Evolutionary conservation across 345 rosid species (phyloP), one percentile per base, ranked within the genome.

Genomic region (Dipteronia dyeriana): DNA sequence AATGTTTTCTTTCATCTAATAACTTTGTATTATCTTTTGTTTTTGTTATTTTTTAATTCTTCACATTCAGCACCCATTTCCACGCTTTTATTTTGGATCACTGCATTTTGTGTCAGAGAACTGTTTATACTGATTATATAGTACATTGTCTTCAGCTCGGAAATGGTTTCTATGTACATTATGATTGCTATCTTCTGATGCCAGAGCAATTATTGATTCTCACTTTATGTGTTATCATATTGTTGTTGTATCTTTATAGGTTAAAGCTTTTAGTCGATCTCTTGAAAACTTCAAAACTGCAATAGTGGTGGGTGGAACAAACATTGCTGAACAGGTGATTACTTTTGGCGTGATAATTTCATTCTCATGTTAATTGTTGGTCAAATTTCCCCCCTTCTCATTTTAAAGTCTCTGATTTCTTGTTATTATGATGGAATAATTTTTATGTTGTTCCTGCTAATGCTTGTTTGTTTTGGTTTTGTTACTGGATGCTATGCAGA

Each of bases 271-370:
- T 82, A 76, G 85, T 39, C 76, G 83, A 79, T 84, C 85, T 59
- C 81, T 84, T 23, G 87, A 81, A 20, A 70, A 79, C 71, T 84
- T 84, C 77, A 81, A 73, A 71, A 79, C 83, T 65, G 79, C 87
- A 17, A 81, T 84, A 29, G 87, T 84, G 5, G 87, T 84, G 45
- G 85, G 87, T 61, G 87, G 87, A 81, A 84, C 85, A 66, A 84
- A 82, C 75, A 79, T 81, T 2, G 68, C 79, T 60, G 87, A 84
- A 45, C 87, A 84, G 85, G 85, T 81, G 54, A 69, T 10, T 69
- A 20, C 7, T 76, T 53, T 51, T 53, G 16, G 23, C 73, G 5
- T 71, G n/a, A 39, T 47, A 5, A 64, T 63, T 59, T 57, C 38
- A 29, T 65, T 39, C 64, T n/a, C 12, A 19, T 72, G 65, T 19